These are phyloP conservation scores for Solanum paucissectum DNA, from an alignment of 257 asterid species.

Conservation along the genomic window DNA sequence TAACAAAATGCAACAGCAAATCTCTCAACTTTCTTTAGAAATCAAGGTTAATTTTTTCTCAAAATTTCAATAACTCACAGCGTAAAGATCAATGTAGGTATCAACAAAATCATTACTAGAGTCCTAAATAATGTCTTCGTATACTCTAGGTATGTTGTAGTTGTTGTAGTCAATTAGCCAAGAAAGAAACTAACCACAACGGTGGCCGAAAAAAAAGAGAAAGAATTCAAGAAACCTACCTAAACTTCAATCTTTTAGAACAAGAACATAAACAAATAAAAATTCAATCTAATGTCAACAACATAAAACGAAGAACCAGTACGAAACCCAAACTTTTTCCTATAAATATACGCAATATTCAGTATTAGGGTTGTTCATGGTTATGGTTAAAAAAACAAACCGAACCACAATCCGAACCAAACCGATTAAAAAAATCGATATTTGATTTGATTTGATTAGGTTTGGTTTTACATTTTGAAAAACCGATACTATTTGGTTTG, in stretches of 20 bases:
- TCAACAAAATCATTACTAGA: not conserved
- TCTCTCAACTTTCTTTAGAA: not conserved
- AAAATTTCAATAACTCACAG: not conserved
- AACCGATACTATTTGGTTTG: no score
- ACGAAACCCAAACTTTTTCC: not conserved
- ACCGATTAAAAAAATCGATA: no score
- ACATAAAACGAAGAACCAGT: not conserved
- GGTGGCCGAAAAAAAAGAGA: not conserved
- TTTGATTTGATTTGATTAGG: no score
- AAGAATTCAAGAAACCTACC: not conserved
- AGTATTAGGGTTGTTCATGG: not conserved
- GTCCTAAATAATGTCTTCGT: not conserved
- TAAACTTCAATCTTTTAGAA: not conserved
- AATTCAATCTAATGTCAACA: not conserved
- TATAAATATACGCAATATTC: not conserved
- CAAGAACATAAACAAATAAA: not conserved
- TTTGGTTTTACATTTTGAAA: no score
- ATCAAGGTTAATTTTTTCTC: not conserved
- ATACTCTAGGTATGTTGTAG: not conserved
- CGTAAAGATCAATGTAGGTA: not conserved
- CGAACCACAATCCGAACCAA: no score
- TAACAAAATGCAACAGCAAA: not conserved
- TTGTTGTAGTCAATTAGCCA: not conserved
- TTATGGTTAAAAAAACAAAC: no score
- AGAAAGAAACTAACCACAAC: not conserved